Base-by-base conservation (phyloP, 371 early-diverging fungal genomes). In the Lichtheimia ornata region DNA sequence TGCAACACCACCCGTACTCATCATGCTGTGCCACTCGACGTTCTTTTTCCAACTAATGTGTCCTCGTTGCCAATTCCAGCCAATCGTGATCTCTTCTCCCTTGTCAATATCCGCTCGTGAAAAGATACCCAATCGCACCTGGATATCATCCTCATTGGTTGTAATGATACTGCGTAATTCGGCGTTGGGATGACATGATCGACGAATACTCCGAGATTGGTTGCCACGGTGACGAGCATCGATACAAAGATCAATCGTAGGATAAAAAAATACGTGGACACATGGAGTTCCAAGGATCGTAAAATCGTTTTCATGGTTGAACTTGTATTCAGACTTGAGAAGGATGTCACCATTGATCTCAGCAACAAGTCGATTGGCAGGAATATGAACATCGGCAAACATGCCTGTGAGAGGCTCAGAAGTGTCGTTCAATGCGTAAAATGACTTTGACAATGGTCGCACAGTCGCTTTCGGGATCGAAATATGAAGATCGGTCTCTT, bases 31-130 rank as follows among this genome's bases (percentile, higher is more conserved):
- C 71, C 25, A 66, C 30, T 73, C 73, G 17, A 69, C 58, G 12
- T 69, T 62, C 44, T 71, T 76, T 41, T 64, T 56, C 65, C 69
- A 68, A 44, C 71, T 78, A 25, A 74, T 58, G 56, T 82, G 82
- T n/a, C 83, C 86, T 55, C 63, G 74, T 52, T 84, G 88, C 91
- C 91, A 90, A 43, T 83, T 73, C 90, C 91, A 92, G 4, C 82
- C 86, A 9, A 91, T 56, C 0, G 90, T 89, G 43, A 94, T 77
- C 69, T 94, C 95, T 56, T 91, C 84, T 17, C 88, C 90, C 25
- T 79, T 72, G 35, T 63, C 69, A 9, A 93, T 82, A 4, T 76
- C 74, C 0, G 73, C 72, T 22, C 76, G 74, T 18, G 93, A 76
- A 77, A 91, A 91, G 11, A 93, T 68, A 12, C 88, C 89, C n/a